Conservation (phyloP, 192 early-diverging fungal genomes). For the Coemansia sp. region DNA sequence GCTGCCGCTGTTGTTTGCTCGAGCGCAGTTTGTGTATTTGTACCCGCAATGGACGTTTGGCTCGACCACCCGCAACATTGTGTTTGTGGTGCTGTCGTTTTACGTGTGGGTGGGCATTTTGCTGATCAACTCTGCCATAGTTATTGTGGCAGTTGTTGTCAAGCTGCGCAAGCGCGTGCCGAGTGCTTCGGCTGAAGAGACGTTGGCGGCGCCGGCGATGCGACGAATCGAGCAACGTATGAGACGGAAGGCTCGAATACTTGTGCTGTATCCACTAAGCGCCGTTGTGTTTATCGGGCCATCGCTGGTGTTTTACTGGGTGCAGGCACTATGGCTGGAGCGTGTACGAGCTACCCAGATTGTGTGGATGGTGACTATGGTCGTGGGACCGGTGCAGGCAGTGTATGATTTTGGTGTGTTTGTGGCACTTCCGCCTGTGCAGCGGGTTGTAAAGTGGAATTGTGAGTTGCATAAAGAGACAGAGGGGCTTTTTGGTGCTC, state of each 20-base stretch:
- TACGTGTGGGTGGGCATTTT: constrained; percentile 38
- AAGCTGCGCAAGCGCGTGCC: constrained; percentile 25
- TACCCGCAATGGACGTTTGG: constrained; percentile 49
- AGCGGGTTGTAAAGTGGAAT: constrained; percentile 41
- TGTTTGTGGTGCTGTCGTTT: constrained; percentile 38
- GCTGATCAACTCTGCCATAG: constrained; percentile 40
- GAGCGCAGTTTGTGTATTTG: constrained; percentile 25
- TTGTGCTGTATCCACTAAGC: constrained; percentile 47
- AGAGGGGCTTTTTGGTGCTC: constrained; percentile 16
- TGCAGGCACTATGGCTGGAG: constrained; percentile 36
- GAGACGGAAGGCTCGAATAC: constrained; percentile 41
- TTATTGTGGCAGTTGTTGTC: constrained; percentile 28
- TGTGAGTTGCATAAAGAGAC: constrained; percentile 42
- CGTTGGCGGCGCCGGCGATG: constrained; percentile 42
- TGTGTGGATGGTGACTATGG: constrained; percentile 26
- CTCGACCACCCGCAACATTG: constrained; percentile 16
- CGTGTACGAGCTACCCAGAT: constrained; percentile 13
- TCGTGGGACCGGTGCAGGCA: constrained; percentile 36
- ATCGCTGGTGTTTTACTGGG: constrained; percentile 37
- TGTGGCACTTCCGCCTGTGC: constrained; percentile 38
- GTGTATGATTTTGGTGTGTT: constrained; percentile 39
- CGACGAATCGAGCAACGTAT: constrained; percentile 44
- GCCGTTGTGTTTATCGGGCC: constrained; percentile 42
- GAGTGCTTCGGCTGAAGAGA: constrained; percentile 16
- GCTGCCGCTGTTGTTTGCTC: constrained; percentile 36